These are phyloP conservation scores for Arthrinium puccinioides DNA, from an alignment of 2,329 filamentous ascomycete genomes.

Conservation along the genomic window DNA sequence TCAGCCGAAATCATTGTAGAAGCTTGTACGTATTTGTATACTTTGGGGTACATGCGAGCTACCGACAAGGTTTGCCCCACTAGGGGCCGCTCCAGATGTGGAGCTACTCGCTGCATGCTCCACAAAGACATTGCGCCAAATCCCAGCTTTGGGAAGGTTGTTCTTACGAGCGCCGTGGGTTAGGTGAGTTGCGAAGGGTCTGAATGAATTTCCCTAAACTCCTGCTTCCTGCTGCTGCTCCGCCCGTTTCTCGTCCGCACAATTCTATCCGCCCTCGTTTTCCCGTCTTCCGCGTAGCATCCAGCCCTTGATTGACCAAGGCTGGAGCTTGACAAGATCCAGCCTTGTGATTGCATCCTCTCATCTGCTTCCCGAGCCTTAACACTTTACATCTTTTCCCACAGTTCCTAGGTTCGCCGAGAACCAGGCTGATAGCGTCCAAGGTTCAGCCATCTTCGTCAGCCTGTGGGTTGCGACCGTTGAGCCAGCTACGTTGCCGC, in stretches of 20 bases:
- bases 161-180: slow-evolving; percentile 4
- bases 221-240: too few species aligned
- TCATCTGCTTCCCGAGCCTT: background rate
- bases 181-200: slow-evolving; percentile 2
- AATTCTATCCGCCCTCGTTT: slow-evolving; percentile 1
- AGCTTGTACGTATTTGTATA: too few species aligned
- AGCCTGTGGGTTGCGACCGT: too few species aligned
- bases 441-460: too few species aligned
- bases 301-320: background rate
- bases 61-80: too few species aligned
- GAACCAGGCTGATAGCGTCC: too few species aligned
- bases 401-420: too few species aligned
- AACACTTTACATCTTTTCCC: background rate
- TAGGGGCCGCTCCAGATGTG: slow-evolving; percentile 5
- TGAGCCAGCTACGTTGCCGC: too few species aligned
- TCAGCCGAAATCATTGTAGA: slow-evolving; percentile 2
- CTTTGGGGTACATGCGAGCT: slow-evolving; percentile 1
- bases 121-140: slow-evolving; percentile 6
- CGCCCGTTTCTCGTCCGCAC: slow-evolving; percentile 2
- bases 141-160: slow-evolving; percentile 5
- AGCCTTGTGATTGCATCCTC: slow-evolving; percentile 1
- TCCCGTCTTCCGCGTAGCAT: background rate
- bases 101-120: slow-evolving; percentile 7
- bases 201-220: too few species aligned
- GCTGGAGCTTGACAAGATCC: slow-evolving; percentile 4